phyloP scores from a whole-genome alignment of 202 grass and related monocot species.

The Setaria italica region DNA sequence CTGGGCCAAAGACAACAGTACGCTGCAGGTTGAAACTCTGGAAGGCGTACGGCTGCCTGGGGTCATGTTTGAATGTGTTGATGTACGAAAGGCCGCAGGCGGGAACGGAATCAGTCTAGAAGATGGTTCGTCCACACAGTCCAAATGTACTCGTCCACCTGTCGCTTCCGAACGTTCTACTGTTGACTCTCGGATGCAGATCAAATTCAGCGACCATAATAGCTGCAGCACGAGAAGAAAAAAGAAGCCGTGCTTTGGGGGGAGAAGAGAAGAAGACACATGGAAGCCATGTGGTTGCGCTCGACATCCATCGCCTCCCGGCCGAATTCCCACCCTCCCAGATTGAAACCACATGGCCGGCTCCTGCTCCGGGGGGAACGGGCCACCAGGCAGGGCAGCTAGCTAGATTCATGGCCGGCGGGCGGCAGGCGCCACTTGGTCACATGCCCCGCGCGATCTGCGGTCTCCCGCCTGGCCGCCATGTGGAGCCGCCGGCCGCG shows the following conservation, averaged over 20 bases:
- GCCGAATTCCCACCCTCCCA: not conserved
- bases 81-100: too few relatives aligned
- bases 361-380: not conserved
- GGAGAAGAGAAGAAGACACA: not conserved
- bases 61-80: not conserved
- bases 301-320: not conserved
- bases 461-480: not conserved
- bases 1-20: not conserved
- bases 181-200: not conserved
- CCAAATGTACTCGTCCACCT: not conserved
- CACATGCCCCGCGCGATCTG: slow-evolving; percentile 35
- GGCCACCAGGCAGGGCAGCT: too few relatives aligned
- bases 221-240: not conserved
- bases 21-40: too few relatives aligned
- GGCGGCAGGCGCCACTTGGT: not conserved
- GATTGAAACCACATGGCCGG: slow-evolving; percentile 24
- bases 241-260: not conserved
- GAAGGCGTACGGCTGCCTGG: not conserved
- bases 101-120: not conserved
- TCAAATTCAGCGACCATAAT: not conserved
- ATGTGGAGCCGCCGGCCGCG: slow-evolving; percentile 35
- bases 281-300: slow-evolving; percentile 36
- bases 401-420: slow-evolving; percentile 18
- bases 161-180: slow-evolving; percentile 31
- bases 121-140: not conserved